Evolutionary conservation across 163 green algal genomes (phyloP), one percentile per base, ranked within the genome.

Genomic region (Chloromonas sp.): DNA sequence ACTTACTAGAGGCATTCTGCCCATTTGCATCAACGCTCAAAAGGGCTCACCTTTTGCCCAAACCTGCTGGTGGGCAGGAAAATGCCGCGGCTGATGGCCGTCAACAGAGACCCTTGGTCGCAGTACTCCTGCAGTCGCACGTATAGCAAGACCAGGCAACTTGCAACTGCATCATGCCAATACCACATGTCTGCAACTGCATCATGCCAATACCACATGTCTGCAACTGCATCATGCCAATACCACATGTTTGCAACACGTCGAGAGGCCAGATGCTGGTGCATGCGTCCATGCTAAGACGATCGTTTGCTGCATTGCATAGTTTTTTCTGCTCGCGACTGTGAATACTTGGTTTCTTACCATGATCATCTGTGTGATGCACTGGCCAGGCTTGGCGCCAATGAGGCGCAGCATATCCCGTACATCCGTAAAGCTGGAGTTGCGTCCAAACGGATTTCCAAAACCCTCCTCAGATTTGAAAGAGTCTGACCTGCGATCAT

Each of bases 81-180:
- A 81, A 87, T 61, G 84, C 71, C 78, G 2, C 79, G 58, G 81
- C 76, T 84, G 59, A 94, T 84, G 58, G 92, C 92, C 2, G 86
- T 82, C 61, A 83, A 59, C 71, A 94, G 77, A 1, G 84, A 87
- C 58, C 87, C 88, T 79, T 93, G 83, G 84, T 94, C 92, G 77
- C 91, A 94, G 85, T 85, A 91, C 85, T 94, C 90, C 60, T 83
- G 77, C 58, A 87, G 66, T 15, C 66, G 11, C 66, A 74, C 66
- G 36, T 36, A 36, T 36, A 36, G 36, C 36, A 36, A 36, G 36
- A 36, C 36, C 36, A 36, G 36, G 36, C 36, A 36, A 36, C 36
- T 36, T 36, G 36, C 36, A 36, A 36, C 36, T 36, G 36, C 36
- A 36, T 36, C 36, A 36, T 36, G 36, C 36, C 36, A 36, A 36